Conservation (phyloP, 768 basidiomycete genomes). For the Lactarius sp. region DNA sequence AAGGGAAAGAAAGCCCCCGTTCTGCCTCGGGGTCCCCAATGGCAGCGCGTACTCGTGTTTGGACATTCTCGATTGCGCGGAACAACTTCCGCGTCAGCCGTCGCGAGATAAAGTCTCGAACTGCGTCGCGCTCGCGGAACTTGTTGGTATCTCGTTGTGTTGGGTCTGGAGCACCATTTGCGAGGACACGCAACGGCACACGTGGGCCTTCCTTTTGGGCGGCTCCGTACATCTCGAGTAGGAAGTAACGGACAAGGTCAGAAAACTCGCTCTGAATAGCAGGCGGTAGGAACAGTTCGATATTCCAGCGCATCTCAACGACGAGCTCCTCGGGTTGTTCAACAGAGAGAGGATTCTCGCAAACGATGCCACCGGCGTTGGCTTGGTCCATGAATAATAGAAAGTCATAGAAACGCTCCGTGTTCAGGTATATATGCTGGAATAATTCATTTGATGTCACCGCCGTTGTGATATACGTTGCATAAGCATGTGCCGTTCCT, state of each 20-base stretch:
- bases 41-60: constrained; percentile 57
- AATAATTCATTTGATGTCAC: constrained; percentile 94
- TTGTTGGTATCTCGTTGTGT: constrained; percentile 67
- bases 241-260: constrained; percentile 69
- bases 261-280: constrained; percentile 77
- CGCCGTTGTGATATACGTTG: constrained; percentile 90
- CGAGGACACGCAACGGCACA: constrained; percentile 67
- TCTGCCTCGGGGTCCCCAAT: constrained; percentile 48
- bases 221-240: constrained; percentile 77
- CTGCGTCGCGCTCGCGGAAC: constrained; percentile 60
- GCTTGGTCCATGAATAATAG: constrained; percentile 94
- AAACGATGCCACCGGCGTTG: constrained; percentile 88
- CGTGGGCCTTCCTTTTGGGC: constrained; percentile 58
- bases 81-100: constrained; percentile 79
- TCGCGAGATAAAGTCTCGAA: constrained; percentile 71
- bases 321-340: constrained; percentile 65
- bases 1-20: constrained; percentile 70
- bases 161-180: constrained; percentile 56
- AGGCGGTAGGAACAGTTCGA: constrained; percentile 80
- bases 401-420: constrained; percentile 89
- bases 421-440: constrained; percentile 83
- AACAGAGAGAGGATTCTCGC: constrained; percentile 66
- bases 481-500: constrained; percentile 91
- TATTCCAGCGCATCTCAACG: constrained; percentile 90
- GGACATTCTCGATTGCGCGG: constrained; percentile 56